A percentile compares a stretch with the other conserved stretches of the same genome.
Evolutionary conservation across 148 eudicot genomes (phyloP).

Genomic region (Bassia scoparia): DNA sequence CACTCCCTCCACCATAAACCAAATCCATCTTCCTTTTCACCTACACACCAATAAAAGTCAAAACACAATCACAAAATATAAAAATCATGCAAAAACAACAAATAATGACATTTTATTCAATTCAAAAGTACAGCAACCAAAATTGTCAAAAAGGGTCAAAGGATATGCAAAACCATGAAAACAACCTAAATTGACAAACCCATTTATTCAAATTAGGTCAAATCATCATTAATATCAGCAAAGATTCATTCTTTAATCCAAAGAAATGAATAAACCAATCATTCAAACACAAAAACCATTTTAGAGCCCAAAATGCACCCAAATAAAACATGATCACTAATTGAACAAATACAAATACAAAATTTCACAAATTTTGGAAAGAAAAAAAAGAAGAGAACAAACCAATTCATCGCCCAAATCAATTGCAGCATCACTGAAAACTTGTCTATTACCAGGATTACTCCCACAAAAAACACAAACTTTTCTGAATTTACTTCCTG

Average conservation of each 20-base stretch:
- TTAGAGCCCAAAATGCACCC: neutral
- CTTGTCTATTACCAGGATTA: constrained; percentile 65
- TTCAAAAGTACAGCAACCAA: constrained; percentile 18
- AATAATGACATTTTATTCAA: neutral
- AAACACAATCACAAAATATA: neutral
- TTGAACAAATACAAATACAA: neutral
- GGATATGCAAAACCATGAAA: neutral
- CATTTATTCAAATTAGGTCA: constrained; percentile 3
- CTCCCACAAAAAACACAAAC: constrained; percentile 97
- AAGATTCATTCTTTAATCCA: constrained; percentile 2
- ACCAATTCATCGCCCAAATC: constrained; percentile 88
- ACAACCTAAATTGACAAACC: neutral
- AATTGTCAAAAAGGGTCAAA: constrained; percentile 1
- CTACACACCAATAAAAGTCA: constrained; percentile 33
- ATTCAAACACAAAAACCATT: constrained; percentile 4
- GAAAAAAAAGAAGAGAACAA: constrained; percentile 23
- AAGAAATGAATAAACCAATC: neutral
- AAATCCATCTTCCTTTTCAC: constrained; percentile 79
- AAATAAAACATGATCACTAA: neutral
- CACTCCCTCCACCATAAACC: constrained; percentile 97
- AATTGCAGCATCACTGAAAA: constrained; percentile 86
- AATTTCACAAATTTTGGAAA: no score
- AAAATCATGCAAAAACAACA: neutral
- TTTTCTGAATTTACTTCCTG: constrained; percentile 53
- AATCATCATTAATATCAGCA: neutral